phyloP scores from a whole-genome alignment of 139 green algal genomes.

The Bryopsis sp. region DNA sequence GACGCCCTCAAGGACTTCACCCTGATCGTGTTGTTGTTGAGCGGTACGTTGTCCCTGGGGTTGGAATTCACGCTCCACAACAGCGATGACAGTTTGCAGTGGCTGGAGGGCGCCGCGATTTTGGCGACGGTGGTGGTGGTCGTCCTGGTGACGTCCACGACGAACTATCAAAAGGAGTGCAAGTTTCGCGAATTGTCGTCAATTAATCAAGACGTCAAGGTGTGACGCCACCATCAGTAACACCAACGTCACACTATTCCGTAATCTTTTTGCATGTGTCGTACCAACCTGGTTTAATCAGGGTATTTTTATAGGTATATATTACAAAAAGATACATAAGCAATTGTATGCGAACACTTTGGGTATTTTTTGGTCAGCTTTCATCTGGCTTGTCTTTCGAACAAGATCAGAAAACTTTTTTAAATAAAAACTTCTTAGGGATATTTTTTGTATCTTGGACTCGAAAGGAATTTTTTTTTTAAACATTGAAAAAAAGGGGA shows the following conservation, averaged over 20 bases:
- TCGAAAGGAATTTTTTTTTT: too few species aligned
- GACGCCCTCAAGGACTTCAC: conserved; percentile 52
- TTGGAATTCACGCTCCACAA: conserved; percentile 29
- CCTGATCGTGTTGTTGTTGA: conserved; percentile 46
- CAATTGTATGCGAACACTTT: too few species aligned
- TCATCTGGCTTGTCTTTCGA: too few species aligned
- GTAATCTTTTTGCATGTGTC: too few species aligned
- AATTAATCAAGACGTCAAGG: conserved; percentile 46
- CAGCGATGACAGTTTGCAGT: conserved; percentile 23
- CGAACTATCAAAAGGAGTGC: conserved; percentile 81
- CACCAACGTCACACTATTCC: neutral
- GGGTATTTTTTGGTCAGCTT: too few species aligned
- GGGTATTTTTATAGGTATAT: too few species aligned
- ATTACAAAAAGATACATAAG: too few species aligned
- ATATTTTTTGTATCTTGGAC: too few species aligned
- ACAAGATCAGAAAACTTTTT: too few species aligned
- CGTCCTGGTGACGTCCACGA: conserved; percentile 54
- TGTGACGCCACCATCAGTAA: conserved; percentile 16
- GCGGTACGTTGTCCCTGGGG: conserved; percentile 40
- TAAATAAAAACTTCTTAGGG: too few species aligned
- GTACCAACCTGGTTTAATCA: too few species aligned
- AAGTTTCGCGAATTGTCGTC: conserved; percentile 75
- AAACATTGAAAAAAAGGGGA: neutral
- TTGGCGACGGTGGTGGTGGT: conserved; percentile 64
- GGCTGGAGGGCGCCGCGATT: conserved; percentile 67